These are phyloP conservation scores for Talaromyces sp. DNA, from an alignment of 2,329 filamentous ascomycete genomes.

Conservation along the genomic window DNA sequence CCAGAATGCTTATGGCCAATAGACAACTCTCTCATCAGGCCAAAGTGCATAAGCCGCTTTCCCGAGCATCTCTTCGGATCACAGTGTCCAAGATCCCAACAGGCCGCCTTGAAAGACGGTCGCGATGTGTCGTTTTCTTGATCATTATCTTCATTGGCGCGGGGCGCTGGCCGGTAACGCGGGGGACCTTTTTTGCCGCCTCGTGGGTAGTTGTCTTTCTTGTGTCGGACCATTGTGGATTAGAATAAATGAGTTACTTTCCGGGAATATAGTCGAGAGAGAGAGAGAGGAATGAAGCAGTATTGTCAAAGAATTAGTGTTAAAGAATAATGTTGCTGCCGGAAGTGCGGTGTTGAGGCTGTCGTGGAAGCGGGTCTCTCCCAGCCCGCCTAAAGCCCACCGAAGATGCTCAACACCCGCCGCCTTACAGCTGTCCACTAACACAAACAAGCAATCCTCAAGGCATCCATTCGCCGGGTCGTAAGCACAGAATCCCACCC, in stretches of 20 bases:
- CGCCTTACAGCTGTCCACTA: not conserved
- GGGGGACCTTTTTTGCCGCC: conserved; percentile 69
- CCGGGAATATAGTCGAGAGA: not conserved
- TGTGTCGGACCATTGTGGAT: conserved; percentile 79
- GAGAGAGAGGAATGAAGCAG: not conserved
- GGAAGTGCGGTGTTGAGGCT: not conserved
- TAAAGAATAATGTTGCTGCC: not conserved
- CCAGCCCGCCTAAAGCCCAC: not conserved
- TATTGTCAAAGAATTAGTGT: not conserved
- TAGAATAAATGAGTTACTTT: not conserved
- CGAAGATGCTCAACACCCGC: not conserved
- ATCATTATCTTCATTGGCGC: conserved; percentile 39
- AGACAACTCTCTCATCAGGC: conserved; percentile 87
- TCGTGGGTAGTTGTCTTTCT: conserved; percentile 74
- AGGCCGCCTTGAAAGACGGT: conserved; percentile 78
- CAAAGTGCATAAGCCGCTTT: conserved; percentile 87
- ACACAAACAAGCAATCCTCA: not conserved
- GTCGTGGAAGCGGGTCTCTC: not conserved
- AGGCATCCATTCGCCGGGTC: not conserved
- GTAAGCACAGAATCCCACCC: not conserved
- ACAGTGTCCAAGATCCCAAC: conserved; percentile 97
- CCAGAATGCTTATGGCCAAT: conserved; percentile 88
- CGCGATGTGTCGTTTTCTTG: conserved; percentile 26
- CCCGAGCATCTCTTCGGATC: conserved; percentile 95
- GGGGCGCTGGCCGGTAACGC: conserved; percentile 48